Evolutionary conservation across 495 filamentous ascomycete species (phyloP).

Genomic region (Tuber indicum): DNA sequence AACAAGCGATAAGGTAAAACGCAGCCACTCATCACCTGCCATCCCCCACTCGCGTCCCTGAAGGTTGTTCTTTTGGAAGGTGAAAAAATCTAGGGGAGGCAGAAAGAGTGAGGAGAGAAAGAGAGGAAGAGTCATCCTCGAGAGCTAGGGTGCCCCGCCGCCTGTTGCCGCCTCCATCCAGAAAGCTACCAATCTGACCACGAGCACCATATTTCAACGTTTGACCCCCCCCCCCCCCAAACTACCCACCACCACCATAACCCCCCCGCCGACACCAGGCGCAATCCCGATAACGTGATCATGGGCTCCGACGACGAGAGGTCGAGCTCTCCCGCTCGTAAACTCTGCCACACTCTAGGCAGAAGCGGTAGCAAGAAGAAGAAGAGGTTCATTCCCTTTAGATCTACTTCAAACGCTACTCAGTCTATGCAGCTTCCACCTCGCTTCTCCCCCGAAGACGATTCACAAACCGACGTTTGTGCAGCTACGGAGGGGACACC

Average conservation of each 20-base stretch:
- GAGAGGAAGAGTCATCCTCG: constrained; percentile 17
- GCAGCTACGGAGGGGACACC: constrained; percentile 34
- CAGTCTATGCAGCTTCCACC: constrained; percentile 38
- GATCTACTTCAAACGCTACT: constrained; percentile 12
- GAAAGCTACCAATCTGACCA: constrained; percentile 8
- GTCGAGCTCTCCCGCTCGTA: constrained; percentile 11
- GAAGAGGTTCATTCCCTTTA: constrained; percentile 17
- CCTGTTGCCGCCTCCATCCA: constrained; percentile 11
- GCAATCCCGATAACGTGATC: neutral
- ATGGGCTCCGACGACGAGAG: constrained; percentile 12
- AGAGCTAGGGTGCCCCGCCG: constrained; percentile 14
- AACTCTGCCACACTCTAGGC: constrained; percentile 13
- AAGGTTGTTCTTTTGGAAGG: neutral
- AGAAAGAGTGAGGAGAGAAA: neutral
- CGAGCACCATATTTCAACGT: constrained; percentile 6
- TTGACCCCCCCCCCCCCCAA: constrained; percentile 1
- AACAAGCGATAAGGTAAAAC: constrained; percentile 31
- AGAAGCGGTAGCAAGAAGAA: constrained; percentile 16
- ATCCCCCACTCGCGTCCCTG: constrained; percentile 22
- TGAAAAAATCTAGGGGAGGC: neutral
- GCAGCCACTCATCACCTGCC: constrained; percentile 30
- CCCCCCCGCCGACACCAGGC: constrained; percentile 14
- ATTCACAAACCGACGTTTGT: constrained; percentile 35
- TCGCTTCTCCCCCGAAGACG: constrained; percentile 26
- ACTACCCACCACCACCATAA: constrained; percentile 1